Base-by-base conservation (phyloP, 2,329 filamentous ascomycete genomes). In the Bimuria novae-zelandiae region DNA sequence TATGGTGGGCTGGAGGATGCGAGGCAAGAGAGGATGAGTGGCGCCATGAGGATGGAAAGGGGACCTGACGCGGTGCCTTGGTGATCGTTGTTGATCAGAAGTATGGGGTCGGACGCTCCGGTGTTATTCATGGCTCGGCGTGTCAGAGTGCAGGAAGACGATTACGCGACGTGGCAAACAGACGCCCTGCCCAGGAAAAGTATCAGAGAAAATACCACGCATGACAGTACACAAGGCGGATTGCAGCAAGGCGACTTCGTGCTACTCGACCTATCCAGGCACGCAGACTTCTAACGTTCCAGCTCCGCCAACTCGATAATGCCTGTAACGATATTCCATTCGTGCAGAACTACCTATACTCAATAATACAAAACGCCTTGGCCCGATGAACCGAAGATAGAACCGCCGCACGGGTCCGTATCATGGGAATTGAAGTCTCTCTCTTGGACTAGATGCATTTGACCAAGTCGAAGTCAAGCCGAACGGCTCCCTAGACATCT, bases 1-100 rank as follows among this genome's bases (percentile, higher is more conserved):
- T 63, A 64, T 51, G 29, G 43, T 12, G 43, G 17, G 29, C 7
- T 35, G 14, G 43, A 46, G 7, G 43, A 46, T 19, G 21, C 30
- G 21, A 35, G 43, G 14, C 19, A 46, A 14, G 30, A 36, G 14
- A 35, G 43, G n/a, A 46, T 46, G 43, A 46, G 43, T 22, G 21
- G 43, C 14, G 43, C 29, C 2, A 46, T 46, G 30, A 35, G 43
- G 30, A 46, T 46, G 43, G 43, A 46, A 21, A 35, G 43, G 12
- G 43, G 43, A 2, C 43, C 43, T 22, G 43, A 46, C n/a, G 43
- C 43, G 19, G 30, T 46, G 19, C 43, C 43, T 27, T 46, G 43
- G 43, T 46, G 30, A 46, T 36, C 6, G 25, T 10, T 16, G 29
- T 32, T n/a, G 16, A n/a, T 32, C 6, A 27, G 21, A 5, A 40